These are phyloP conservation scores for Fusarium nygamai DNA, from an alignment of 2,329 filamentous ascomycete genomes.

Conservation along the genomic window DNA sequence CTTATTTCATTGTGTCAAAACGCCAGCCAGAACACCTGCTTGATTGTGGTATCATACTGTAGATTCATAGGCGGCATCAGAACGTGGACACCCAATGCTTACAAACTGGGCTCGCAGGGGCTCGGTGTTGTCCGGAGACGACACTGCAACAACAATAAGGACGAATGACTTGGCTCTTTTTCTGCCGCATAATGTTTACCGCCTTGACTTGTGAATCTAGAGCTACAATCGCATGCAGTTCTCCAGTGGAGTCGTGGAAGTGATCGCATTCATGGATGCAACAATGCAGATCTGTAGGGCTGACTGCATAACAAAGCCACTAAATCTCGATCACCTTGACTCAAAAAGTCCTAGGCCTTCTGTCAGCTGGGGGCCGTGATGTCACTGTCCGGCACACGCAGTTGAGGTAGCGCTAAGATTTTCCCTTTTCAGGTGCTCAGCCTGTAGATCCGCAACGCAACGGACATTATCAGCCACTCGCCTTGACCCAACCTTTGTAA, in stretches of 20 bases:
- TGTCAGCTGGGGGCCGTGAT: neutral
- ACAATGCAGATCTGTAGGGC: neutral
- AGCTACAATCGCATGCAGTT: neutral
- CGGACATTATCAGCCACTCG: neutral
- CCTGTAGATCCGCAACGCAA: no score
- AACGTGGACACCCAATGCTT: neutral
- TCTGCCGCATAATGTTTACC: accelerated
- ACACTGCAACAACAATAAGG: neutral
- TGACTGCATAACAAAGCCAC: neutral
- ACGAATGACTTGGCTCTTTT: accelerated
- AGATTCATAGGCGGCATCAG: no score
- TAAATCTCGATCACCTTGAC: neutral
- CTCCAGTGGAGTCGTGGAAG: no score
- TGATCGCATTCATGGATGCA: neutral
- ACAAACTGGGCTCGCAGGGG: no score
- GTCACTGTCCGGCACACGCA: neutral
- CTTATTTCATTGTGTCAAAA: neutral
- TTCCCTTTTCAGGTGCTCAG: neutral
- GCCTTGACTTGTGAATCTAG: accelerated
- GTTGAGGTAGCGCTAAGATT: neutral
- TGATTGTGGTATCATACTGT: accelerated
- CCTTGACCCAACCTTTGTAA: neutral
- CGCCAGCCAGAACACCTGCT: neutral
- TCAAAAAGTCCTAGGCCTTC: neutral
- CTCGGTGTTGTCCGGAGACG: neutral